A percentile compares a stretch with the other conserved stretches of the same genome.
These are phyloP conservation scores for Xylariaceae sp. DNA, from an alignment of 2,329 filamentous ascomycete species.

Conservation along the genomic window DNA sequence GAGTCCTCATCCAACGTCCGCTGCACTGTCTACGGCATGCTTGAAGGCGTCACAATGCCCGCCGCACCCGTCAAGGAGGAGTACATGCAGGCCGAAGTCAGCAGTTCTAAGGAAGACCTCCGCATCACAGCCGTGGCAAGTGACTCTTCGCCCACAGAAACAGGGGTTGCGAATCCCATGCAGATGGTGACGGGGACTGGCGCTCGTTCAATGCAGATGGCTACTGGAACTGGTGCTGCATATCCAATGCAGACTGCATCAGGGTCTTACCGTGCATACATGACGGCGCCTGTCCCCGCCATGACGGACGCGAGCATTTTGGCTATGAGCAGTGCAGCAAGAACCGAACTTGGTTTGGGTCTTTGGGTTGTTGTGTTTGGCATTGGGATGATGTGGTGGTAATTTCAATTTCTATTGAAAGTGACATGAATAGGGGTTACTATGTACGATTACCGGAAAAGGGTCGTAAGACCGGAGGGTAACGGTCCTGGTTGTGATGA, in stretches of 20 bases:
- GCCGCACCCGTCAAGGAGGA: conserved; percentile 33
- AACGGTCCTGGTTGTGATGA: too few species aligned
- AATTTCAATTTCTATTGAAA: not conserved
- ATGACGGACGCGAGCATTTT: not conserved
- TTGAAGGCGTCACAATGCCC: conserved; percentile 29
- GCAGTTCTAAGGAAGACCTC: not conserved
- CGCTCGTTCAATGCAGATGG: not conserved
- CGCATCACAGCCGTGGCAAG: too few species aligned
- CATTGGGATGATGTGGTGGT: conserved; percentile 22
- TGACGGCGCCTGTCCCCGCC: not conserved
- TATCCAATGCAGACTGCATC: not conserved
- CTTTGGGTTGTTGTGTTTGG: conserved; percentile 19
- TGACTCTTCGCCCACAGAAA: too few species aligned
- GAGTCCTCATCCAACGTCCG: conserved; percentile 30
- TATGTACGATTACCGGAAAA: too few species aligned
- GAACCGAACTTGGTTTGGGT: not conserved
- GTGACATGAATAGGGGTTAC: not conserved
- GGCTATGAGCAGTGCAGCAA: not conserved
- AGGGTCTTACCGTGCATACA: not conserved
- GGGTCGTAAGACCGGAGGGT: too few species aligned
- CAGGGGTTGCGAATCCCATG: too few species aligned
- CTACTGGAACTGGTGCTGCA: not conserved
- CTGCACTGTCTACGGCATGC: conserved; percentile 41
- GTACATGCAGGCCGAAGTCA: conserved; percentile 18
- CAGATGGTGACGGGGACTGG: not conserved